Evolutionary conservation across 2,329 filamentous ascomycete species (phyloP).

Genomic region (Chlorencoelia australis): DNA sequence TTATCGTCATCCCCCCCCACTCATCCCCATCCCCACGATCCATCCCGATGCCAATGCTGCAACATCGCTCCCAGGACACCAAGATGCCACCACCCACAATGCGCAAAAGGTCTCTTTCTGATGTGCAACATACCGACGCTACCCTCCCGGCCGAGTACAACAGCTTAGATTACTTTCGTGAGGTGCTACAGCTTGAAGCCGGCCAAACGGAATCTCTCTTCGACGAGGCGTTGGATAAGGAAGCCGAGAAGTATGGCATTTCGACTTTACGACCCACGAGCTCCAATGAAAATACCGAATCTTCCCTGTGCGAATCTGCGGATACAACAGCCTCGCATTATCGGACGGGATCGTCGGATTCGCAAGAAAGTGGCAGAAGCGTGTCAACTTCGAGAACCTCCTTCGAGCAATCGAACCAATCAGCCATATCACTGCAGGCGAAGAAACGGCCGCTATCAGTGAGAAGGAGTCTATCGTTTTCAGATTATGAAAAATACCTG

Average conservation of each 20-base stretch:
- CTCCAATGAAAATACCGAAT: conserved; percentile 6
- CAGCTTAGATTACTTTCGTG: conserved; percentile 20
- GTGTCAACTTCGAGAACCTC: conserved; percentile 22
- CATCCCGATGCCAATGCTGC: no score
- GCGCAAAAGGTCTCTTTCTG: conserved; percentile 6
- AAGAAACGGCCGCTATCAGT: conserved; percentile 11
- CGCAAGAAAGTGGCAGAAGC: conserved; percentile 20
- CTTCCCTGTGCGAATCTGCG: conserved; percentile 19
- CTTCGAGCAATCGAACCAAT: conserved; percentile 11
- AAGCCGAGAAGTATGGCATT: conserved; percentile 24
- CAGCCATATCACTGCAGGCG: conserved; percentile 2
- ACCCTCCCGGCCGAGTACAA: conserved; percentile 13
- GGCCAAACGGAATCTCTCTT: conserved; percentile 18
- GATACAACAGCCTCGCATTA: conserved; percentile 16
- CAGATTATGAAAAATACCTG: conserved; percentile 25
- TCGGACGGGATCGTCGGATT: conserved; percentile 20
- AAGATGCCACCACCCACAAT: conserved; percentile 7
- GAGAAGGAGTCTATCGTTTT: conserved; percentile 23
- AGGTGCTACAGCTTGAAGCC: conserved; percentile 22
- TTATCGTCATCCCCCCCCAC: no score
- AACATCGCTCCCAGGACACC: no score
- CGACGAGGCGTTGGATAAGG: conserved; percentile 18
- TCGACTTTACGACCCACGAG: conserved; percentile 14
- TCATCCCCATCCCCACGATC: no score
- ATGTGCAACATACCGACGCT: conserved; percentile 5